These are phyloP conservation scores for Chaetomium tenue DNA, from an alignment of 495 filamentous ascomycete species.

Conservation along the genomic window DNA sequence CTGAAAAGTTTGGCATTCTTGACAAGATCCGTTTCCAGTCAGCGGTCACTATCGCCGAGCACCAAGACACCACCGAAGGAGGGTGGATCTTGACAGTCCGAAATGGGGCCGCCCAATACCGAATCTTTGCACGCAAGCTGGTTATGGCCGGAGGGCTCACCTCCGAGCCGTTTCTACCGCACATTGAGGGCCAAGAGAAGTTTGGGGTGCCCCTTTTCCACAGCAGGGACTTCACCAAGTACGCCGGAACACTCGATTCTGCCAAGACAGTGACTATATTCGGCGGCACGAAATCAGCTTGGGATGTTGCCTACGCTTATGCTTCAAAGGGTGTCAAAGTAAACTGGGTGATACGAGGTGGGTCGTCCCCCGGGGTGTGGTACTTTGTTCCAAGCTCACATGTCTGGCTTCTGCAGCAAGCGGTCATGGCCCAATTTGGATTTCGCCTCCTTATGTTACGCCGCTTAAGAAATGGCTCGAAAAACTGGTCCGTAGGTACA, in stretches of 20 bases:
- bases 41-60: constrained; percentile 54
- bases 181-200: constrained; percentile 38
- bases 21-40: constrained; percentile 53
- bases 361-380: constrained; percentile 8
- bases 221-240: constrained; percentile 51
- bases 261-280: constrained; percentile 57
- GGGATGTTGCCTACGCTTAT: constrained; percentile 71
- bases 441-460: constrained; percentile 57
- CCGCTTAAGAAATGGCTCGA: constrained; percentile 49
- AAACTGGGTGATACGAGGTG: constrained; percentile 72
- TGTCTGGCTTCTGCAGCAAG: constrained; percentile 43
- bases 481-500: constrained; percentile 57
- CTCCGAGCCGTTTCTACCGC: constrained; percentile 41
- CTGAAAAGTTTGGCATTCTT: constrained; percentile 56
- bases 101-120: constrained; percentile 13
- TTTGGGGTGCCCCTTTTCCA: constrained; percentile 61
- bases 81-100: constrained; percentile 46
- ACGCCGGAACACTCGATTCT: constrained; percentile 35
- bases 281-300: constrained; percentile 72
- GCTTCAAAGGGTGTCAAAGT: constrained; percentile 64
- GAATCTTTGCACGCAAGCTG: constrained; percentile 34
- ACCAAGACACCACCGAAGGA: constrained; percentile 35
- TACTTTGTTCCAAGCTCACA: constrained; percentile 8
- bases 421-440: constrained; percentile 72
- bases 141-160: constrained; percentile 43